Conservation (phyloP, 2,329 filamentous ascomycete species). For the Arachnomyces sp. region DNA sequence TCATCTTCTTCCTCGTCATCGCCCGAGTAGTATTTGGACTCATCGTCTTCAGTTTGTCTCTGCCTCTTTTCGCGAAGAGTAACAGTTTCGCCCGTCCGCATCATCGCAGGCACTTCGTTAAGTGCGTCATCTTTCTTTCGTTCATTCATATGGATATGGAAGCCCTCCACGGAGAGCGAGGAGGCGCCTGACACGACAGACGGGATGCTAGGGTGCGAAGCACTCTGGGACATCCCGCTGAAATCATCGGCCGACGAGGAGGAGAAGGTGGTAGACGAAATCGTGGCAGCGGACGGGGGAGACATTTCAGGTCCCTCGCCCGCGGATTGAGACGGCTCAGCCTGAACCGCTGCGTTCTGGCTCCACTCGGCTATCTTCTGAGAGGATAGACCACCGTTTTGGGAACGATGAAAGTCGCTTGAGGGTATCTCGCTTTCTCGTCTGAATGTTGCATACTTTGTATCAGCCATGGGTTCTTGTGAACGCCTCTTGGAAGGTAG, state of each 20-base stretch:
- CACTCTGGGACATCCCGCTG: conserved; percentile 41
- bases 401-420: conserved; percentile 12
- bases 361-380: conserved; percentile 11
- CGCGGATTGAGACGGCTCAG: conserved; percentile 13
- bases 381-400: conserved; percentile 10
- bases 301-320: conserved; percentile 25
- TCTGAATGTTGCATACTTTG: conserved; percentile 10
- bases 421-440: conserved; percentile 19
- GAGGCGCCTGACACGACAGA: conserved; percentile 40
- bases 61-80: conserved; percentile 22
- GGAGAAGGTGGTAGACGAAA: conserved; percentile 26
- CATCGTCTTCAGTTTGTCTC: conserved; percentile 27
- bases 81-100: conserved; percentile 37
- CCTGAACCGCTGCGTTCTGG: not conserved
- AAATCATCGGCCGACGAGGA: conserved; percentile 39
- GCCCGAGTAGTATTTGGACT: conserved; percentile 33
- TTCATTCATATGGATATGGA: conserved; percentile 16
- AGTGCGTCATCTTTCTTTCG: conserved; percentile 23
- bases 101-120: conserved; percentile 27
- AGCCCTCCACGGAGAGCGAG: conserved; percentile 36
- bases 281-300: conserved; percentile 38
- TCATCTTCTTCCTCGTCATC: conserved; percentile 33
- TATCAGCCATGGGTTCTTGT: conserved; percentile 8
- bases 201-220: conserved; percentile 41
- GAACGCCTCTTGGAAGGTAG: conserved; percentile 23